Base-by-base conservation (phyloP, 345 rosid species). In the Stellera chamaejasme region DNA sequence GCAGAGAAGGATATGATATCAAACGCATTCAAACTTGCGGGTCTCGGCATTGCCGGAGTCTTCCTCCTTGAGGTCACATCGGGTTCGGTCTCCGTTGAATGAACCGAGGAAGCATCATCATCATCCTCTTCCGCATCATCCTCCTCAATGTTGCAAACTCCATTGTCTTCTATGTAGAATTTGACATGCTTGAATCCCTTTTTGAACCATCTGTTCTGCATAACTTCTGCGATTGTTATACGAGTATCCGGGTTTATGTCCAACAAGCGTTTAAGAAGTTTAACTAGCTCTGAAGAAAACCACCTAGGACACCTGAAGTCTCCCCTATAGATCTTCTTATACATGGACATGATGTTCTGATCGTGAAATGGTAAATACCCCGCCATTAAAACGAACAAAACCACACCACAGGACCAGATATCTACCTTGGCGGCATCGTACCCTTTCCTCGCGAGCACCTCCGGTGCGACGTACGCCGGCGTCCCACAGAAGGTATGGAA, bases 401-500 rank as follows among this genome's bases (percentile, higher is more conserved):
- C 73, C 11, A 91, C 95, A 43, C 98, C 98, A 48, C 98, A 88
- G 50, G 98, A 85, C 98, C 98, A 91, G 59, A 83, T 56, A 64
- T 83, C 98, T 2, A 85, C 95, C 64, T 81, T 85, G 2, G 89
- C 85, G 0, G 95, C 96, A n/a, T 85, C 95, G 32, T 88, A 91
- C 8, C 87, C 90, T 67, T 72, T 83, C 43, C 90, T 52, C 3
- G 79, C 72, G 52, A 91, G 55, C 13, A 91, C 95, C 78, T 90
- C 97, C 46, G 97, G 97, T 3, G 97, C 90, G 10, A 83, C 69
- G 57, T 80, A 83, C 10, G 90, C 86, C 0, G 90, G 90, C 14
- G 90, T 83, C 45, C 97, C 97, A 6, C 97, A 90, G 13, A 84
- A 84, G 44, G 97, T 90, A 39, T 90, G 97, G 53, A 89, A 87